Conservation (phyloP, 2,329 filamentous ascomycete species). For the Venturia pyrina region DNA sequence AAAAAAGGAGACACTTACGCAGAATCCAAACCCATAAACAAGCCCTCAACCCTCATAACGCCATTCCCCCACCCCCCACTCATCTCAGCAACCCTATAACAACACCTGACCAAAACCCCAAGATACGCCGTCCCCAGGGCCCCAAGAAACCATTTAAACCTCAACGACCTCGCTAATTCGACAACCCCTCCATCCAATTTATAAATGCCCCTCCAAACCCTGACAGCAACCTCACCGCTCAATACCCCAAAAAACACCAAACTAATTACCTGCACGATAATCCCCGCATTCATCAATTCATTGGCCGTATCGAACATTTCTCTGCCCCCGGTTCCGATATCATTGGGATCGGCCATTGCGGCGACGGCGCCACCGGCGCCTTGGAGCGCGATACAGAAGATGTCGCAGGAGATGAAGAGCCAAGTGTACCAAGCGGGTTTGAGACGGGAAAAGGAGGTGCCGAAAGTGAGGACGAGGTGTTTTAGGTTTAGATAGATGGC, state of each 20-base stretch:
- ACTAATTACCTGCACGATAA: conserved; percentile 29
- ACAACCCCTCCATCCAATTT: conserved; percentile 10
- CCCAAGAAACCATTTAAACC: conserved; percentile 18
- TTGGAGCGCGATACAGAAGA: conserved; percentile 49
- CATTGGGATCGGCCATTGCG: conserved; percentile 30
- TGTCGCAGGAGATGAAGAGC: conserved; percentile 49
- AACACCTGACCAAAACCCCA: conserved; percentile 18
- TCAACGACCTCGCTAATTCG: conserved; percentile 13
- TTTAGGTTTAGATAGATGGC: conserved; percentile 56
- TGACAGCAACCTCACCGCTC: conserved; percentile 17
- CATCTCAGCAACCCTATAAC: conserved; percentile 50
- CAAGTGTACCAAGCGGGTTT: conserved; percentile 43
- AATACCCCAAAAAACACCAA: conserved; percentile 23
- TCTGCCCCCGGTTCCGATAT: no score
- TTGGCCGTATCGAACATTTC: conserved; percentile 14
- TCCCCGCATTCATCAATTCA: conserved; percentile 32
- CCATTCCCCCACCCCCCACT: conserved; percentile 52
- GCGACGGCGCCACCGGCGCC: conserved; percentile 49
- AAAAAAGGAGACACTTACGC: conserved; percentile 27
- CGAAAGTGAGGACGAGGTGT: conserved; percentile 43
- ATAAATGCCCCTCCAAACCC: conserved; percentile 5
- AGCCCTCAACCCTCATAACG: conserved; percentile 53
- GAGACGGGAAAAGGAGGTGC: conserved; percentile 41
- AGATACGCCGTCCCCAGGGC: conserved; percentile 14
- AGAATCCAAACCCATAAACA: conserved; percentile 51